Evolutionary conservation across 2,329 filamentous ascomycete genomes (phyloP), one percentile per base, ranked within the genome.

Genomic region (Tolypocladium tropicale): DNA sequence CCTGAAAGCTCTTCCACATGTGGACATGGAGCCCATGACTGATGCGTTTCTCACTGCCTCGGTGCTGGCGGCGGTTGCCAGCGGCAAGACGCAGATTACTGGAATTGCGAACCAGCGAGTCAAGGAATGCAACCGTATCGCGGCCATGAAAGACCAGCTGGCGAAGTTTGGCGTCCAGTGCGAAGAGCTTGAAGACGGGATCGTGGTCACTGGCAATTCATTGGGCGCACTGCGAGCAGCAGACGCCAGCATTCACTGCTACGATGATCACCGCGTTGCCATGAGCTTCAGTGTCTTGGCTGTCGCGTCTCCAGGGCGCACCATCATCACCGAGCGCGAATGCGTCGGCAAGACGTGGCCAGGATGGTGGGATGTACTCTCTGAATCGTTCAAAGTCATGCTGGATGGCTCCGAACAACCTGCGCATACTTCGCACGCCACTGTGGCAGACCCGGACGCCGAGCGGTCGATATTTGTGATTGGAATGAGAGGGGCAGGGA

Each of bases 11-110:
- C 76, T 99, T 14, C 75, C 84, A 21, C 87, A 93, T 57, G 85
- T 99, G 32, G 92, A 99, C 66, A 99, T 99, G 94, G 94, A 97
- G 70, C 89, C 93, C 1, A 99, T 99, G 94, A 99, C 94, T 0
- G 94, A 99, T 72, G 94, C 94, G 52, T 99, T 99, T 78, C 79
- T 99, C 54, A 96, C 92, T 5, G 94, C 94, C 21, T 95, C 91
- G 2, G 91, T 96, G 5, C 80, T 99, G 51, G 94, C 91, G 30
- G 94, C 94, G 37, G 90, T 96, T 48, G 91, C 93, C 11, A 84
- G 81, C 16, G 90, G 89, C 2, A 85, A 84, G 53, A 99, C 94
- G 0, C 84, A 83, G 56, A 97, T 99, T 62, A 88, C 86, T 18
- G 94, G 94, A 53, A 99, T 99, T 63, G 94, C 94, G 33, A 99